phyloP scores from a whole-genome alignment of 2,329 filamentous ascomycete species.

The Aspergillus eucalypticola region DNA sequence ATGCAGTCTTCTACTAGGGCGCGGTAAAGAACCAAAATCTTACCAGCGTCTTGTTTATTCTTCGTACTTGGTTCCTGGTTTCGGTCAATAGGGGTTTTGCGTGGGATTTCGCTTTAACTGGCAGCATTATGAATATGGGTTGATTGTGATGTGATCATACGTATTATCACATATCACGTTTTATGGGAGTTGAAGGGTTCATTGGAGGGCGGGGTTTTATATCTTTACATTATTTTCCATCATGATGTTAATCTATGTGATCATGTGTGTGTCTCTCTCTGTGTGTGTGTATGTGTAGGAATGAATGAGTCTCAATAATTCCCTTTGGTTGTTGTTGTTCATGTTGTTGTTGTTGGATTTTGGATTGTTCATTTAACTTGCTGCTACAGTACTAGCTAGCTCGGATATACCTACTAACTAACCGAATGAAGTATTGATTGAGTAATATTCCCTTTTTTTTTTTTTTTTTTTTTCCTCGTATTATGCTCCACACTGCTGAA shows the following conservation, averaged over 20 bases:
- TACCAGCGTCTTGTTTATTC: background rate
- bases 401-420: background rate
- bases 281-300: too few species aligned
- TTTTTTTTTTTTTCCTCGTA: too few species aligned
- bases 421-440: background rate
- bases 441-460: too few species aligned
- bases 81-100: background rate
- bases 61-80: background rate
- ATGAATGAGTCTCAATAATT: background rate
- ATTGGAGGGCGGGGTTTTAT: background rate
- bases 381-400: background rate
- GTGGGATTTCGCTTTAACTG: too few species aligned
- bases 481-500: too few species aligned
- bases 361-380: background rate
- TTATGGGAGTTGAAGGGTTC: background rate
- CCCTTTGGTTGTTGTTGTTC: background rate
- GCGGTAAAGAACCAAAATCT: background rate
- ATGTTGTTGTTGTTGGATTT: background rate
- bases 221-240: background rate
- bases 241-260: background rate
- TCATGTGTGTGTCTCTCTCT: too few species aligned
- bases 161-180: too few species aligned
- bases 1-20: conserved; percentile 5
- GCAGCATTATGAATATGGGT: background rate
- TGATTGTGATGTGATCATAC: background rate